Evolutionary conservation across 1,284 basidiomycete genomes (phyloP).

Genomic region (Boletus austroedulis): DNA sequence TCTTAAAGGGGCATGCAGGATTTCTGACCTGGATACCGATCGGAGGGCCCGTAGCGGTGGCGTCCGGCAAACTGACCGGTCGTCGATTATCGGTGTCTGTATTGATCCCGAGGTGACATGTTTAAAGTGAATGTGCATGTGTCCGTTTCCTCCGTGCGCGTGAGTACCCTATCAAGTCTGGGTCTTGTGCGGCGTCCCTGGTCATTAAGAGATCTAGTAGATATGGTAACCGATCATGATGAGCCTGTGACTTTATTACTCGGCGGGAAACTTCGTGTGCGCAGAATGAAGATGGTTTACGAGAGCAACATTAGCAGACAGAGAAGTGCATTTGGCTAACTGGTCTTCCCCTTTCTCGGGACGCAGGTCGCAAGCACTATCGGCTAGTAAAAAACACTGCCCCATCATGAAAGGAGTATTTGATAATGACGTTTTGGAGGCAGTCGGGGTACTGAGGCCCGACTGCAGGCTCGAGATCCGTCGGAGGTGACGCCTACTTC

Average conservation of each 20-base stretch:
- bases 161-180: slow-evolving; percentile 20
- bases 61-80: slow-evolving; percentile 21
- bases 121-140: slow-evolving; percentile 24
- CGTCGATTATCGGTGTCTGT: slow-evolving; percentile 23
- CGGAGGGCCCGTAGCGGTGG: slow-evolving; percentile 26
- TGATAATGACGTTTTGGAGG: slow-evolving; percentile 18
- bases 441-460: slow-evolving; percentile 25
- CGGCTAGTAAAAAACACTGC: slow-evolving; percentile 9
- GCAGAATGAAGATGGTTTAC: slow-evolving; percentile 16
- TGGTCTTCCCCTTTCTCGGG: slow-evolving; percentile 5
- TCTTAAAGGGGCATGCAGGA: slow-evolving; percentile 11
- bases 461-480: slow-evolving; percentile 24
- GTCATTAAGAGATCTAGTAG: slow-evolving; percentile 23
- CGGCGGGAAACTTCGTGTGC: slow-evolving; percentile 18
- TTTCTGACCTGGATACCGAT: slow-evolving; percentile 24
- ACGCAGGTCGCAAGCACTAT: slow-evolving; percentile 9
- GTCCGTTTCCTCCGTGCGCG: slow-evolving; percentile 24
- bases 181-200: slow-evolving; percentile 23
- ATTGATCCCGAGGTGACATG: slow-evolving; percentile 27
- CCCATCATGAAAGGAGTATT: slow-evolving; percentile 17
- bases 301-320: slow-evolving; percentile 9
- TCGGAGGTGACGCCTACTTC: slow-evolving; percentile 10
- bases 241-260: slow-evolving; percentile 21
- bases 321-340: slow-evolving; percentile 7
- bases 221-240: slow-evolving; percentile 26